Conservation (phyloP, 345 rosid genomes). For the Toxicodendron radicans region DNA sequence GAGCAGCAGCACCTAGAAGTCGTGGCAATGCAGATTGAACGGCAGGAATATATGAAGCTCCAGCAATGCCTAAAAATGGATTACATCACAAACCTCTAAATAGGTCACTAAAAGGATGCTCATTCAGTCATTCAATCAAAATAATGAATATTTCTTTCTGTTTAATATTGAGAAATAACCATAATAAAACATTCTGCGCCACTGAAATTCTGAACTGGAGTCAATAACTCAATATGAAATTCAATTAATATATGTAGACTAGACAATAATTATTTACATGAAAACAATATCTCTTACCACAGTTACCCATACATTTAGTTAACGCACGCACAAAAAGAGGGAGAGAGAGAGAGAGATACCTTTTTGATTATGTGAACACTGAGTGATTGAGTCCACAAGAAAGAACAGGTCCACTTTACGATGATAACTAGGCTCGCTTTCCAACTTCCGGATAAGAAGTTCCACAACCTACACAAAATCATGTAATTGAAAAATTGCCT, state of each 20-base stretch:
- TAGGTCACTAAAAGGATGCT: not conserved
- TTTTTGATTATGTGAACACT: constrained; percentile 89
- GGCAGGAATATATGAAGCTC: constrained; percentile 79
- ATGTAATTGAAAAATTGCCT: not conserved
- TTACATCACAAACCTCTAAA: constrained; percentile 1
- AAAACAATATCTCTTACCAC: not conserved
- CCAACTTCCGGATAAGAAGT: constrained; percentile 83
- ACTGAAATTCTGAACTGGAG: not conserved
- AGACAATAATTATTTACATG: not conserved
- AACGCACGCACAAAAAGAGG: not conserved
- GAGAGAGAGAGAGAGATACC: constrained; percentile 36
- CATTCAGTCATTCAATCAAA: not conserved
- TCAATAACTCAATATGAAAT: not conserved
- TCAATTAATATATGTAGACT: not conserved
- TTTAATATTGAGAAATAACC: not conserved
- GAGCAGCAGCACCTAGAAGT: constrained; percentile 92
- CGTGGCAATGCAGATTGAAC: constrained; percentile 94
- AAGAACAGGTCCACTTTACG: constrained; percentile 91
- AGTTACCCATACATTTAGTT: not conserved
- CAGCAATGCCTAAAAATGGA: constrained; percentile 62
- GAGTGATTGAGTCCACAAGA: constrained; percentile 95
- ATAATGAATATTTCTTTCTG: not conserved
- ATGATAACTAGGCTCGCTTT: constrained; percentile 75
- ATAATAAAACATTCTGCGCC: not conserved
- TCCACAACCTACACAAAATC: constrained; percentile 74